Conservation (phyloP, 345 rosid species). For the Alliaria petiolata region DNA sequence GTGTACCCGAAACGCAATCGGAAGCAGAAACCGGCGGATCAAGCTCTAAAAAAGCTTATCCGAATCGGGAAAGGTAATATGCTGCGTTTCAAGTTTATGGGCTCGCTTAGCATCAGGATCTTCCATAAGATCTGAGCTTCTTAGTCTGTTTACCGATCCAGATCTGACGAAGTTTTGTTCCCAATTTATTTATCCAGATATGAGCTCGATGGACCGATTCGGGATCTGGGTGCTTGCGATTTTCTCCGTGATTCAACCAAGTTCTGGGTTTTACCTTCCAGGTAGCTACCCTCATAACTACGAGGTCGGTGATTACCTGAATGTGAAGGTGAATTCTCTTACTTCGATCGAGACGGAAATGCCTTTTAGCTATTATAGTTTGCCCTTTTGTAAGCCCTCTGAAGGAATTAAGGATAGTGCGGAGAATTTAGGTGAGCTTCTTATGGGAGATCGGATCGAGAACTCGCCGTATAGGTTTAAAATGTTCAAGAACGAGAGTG, state of each 20-base stretch:
- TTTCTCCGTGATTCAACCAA: conserved; percentile 37
- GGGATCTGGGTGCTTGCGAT: conserved; percentile 52
- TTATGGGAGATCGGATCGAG: conserved; percentile 89
- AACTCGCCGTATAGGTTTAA: conserved; percentile 73
- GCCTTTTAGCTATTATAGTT: conserved; percentile 79
- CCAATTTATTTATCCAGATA: conserved; percentile 1
- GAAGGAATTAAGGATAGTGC: conserved; percentile 89
- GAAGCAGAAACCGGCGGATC: too few species aligned
- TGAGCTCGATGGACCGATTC: conserved; percentile 29
- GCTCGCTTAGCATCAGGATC: too few species aligned
- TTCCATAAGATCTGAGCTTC: conserved; percentile 7
- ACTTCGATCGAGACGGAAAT: conserved; percentile 84
- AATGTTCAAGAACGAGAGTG: conserved; percentile 64
- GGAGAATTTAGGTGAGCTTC: conserved; percentile 84
- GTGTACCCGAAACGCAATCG: too few species aligned
- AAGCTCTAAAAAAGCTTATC: too few species aligned
- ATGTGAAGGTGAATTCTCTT: conserved; percentile 84
- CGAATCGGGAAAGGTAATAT: too few species aligned
- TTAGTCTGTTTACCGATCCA: neutral
- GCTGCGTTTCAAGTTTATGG: conserved; percentile 1
- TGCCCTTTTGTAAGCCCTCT: conserved; percentile 67
- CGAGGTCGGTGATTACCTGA: conserved; percentile 47
- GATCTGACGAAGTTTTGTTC: neutral
- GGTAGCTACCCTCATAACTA: conserved; percentile 81
- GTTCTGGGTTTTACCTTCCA: conserved; percentile 64